Percentiles rank a stretch among this genome's conserved stretches.
Evolutionary conservation across 805 yeast genomes (phyloP).

Genomic region (Myxozyma mucilagina): DNA sequence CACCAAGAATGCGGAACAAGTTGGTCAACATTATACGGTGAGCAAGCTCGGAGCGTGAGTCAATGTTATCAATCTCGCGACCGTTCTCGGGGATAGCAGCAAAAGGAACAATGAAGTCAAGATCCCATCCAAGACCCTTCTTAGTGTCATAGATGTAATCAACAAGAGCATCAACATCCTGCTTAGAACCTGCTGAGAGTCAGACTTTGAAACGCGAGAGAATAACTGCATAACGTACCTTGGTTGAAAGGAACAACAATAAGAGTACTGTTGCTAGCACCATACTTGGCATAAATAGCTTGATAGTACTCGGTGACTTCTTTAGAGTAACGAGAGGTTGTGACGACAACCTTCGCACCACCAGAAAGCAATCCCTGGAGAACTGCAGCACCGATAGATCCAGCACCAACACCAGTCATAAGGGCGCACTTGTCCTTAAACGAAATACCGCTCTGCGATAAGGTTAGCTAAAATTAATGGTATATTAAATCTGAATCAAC

Average conservation of each 20-base stretch:
- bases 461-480: neutral
- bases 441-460: conserved; percentile 64
- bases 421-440: conserved; percentile 86
- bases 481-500: no score
- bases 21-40: conserved; percentile 98
- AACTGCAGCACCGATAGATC: conserved; percentile 97
- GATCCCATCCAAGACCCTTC: conserved; percentile 95
- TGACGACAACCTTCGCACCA: conserved; percentile 96
- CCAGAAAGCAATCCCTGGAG: conserved; percentile 93
- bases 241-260: conserved; percentile 98
- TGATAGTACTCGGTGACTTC: conserved; percentile 95
- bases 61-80: conserved; percentile 87
- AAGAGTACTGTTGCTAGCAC: conserved; percentile 88
- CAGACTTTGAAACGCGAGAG: neutral
- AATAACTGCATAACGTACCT: conserved; percentile 32
- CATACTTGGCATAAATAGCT: conserved; percentile 85
- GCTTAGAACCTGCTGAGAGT: conserved; percentile 65
- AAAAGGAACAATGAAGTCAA: conserved; percentile 93
- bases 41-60: conserved; percentile 94
- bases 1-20: conserved; percentile 87
- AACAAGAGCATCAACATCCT: conserved; percentile 84
- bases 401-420: conserved; percentile 98
- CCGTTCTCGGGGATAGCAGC: conserved; percentile 99
- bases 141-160: conserved; percentile 82
- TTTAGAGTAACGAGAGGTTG: conserved; percentile 93